Evolutionary conservation across 148 eudicot genomes (phyloP), one percentile per base, ranked within the genome.

Genomic region (Chenopodium album): DNA sequence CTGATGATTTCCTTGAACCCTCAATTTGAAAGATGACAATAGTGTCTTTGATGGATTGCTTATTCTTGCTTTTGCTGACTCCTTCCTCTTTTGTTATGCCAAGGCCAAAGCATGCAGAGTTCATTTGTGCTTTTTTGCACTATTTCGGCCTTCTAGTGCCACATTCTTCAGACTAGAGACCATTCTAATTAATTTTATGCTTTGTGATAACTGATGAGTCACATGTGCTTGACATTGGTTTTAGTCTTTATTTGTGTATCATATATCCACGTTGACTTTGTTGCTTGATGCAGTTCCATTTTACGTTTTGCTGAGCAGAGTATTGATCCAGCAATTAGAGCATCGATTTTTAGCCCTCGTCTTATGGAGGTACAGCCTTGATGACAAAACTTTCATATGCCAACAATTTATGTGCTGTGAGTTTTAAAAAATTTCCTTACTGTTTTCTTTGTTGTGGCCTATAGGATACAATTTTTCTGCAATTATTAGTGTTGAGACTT

Each of bases 261-360:
- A 65, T 60, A 62, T 48, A 29, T 78, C 41, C 20, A 70, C 65
- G 23, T 37, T 79, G 74, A 16, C 76, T 50, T 50, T 84, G 78
- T 54, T 79, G 32, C 73, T 78, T 76, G 71, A 37, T 90, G 88
- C 90, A 96, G 99, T 84, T 88, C 95, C 81, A 90, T 96, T 52
- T 84, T 96, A 85, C 90, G 78, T 73, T 96, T 96, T 83, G 94
- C 98, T 76, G 93, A 94, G 89, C 94, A 92, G 86, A 87, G 95
- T 82, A 69, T 89, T 76, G 90, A 94, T 89, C 90, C 94, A 72
- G 93, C 86, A 86, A 87, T 89, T 82, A 91, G 99, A 88, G 86
- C 90, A 72, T 88, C 93, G 80, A 85, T 85, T 85, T 96, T 96
- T 83, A 96, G 98, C 87, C 99, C 99, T 84, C 95, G 99, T n/a